Evolutionary conservation across 2,329 filamentous ascomycete genomes (phyloP).

Genomic region (Microdochium trichocladiopsis): DNA sequence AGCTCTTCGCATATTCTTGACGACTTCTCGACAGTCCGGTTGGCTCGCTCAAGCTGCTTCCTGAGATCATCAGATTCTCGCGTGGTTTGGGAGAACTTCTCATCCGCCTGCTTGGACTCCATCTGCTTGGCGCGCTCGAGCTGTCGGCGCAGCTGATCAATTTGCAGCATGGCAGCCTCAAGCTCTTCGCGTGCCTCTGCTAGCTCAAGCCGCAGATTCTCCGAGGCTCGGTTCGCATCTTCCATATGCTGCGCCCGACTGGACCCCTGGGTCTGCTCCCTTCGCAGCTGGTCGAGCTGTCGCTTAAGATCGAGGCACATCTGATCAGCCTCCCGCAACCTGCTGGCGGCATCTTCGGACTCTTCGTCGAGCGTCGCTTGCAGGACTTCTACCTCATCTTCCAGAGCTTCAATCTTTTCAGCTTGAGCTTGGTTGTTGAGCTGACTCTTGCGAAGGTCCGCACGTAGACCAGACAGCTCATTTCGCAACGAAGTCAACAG

Average conservation of each 20-base stretch:
- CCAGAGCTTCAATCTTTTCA: constrained; percentile 60
- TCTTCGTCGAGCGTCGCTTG: constrained; percentile 61
- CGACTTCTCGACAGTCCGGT: constrained; percentile 43
- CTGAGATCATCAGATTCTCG: constrained; percentile 12
- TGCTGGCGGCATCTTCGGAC: constrained; percentile 47
- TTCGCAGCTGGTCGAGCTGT: constrained; percentile 28
- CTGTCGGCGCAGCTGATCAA: constrained; percentile 39
- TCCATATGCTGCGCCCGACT: constrained; percentile 12
- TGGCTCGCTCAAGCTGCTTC: constrained; percentile 23
- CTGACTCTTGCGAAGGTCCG: constrained; percentile 63
- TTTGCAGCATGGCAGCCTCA: constrained; percentile 25
- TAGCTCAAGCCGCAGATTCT: constrained; percentile 27
- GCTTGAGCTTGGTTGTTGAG: constrained; percentile 54
- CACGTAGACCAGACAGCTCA: constrained; percentile 58
- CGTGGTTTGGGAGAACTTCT: constrained; percentile 33
- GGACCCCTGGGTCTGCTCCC: constrained; percentile 11
- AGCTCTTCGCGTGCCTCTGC: constrained; percentile 60
- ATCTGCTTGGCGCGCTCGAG: constrained; percentile 12
- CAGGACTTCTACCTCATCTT: constrained; percentile 71
- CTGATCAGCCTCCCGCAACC: constrained; percentile 34
- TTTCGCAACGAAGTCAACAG: constrained; percentile 57
- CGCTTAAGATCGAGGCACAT: constrained; percentile 34
- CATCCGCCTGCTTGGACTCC: constrained; percentile 29
- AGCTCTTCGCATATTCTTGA: constrained; percentile 39
- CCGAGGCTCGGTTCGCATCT: constrained; percentile 19